Base-by-base conservation (phyloP, 108 stramenopile genomes). In the Pelagomonas calceolata region DNA sequence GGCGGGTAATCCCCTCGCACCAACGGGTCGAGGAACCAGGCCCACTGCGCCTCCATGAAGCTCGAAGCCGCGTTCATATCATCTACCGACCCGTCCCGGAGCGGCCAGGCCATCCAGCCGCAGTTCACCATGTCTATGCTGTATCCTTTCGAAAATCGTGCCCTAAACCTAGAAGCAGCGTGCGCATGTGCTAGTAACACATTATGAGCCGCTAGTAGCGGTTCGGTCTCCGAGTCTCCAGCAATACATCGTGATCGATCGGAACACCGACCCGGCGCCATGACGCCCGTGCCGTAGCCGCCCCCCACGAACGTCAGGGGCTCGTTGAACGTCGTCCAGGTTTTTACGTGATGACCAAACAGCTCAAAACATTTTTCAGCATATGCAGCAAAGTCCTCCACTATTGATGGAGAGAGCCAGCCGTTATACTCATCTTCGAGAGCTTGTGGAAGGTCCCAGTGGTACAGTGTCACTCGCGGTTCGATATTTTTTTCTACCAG, bases 281-380 rank as follows among this genome's bases (percentile, higher is more conserved):
- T 87, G 30, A 81, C 84, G 39, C 91, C 93, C 63, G 83, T 81
- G 36, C 87, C 84, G 73, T 94, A 95, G 33, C 92, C 96, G 34
- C 85, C 80, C 45, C 92, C 87, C 0, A 89, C 83, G 14, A 91
- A 76, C 3, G 88, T 93, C 91, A 92, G 94, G 0, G 91, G 80
- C 78, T 97, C 94, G 72, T 97, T 97, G 70, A 95, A 76, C 18
- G 96, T 97, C 33, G 94, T 87, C 94, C 94, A 97, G 32, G 84
- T 79, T 71, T 90, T 88, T 34, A 95, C 96, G 39, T 93, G 81
- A 77, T 93, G 90, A 18, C 93, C 93, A 80, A 92, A 95, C 36
- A 74, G 75, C 12, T 84, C 78, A 75, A 93, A 97, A 71, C 92
- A 94, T 15, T 87, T 70, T n/a, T 83, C 78, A n/a, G 93, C 91